Evolutionary conservation across 352 stramenopile genomes (phyloP).

Genomic region (Blastocystis sp.): DNA sequence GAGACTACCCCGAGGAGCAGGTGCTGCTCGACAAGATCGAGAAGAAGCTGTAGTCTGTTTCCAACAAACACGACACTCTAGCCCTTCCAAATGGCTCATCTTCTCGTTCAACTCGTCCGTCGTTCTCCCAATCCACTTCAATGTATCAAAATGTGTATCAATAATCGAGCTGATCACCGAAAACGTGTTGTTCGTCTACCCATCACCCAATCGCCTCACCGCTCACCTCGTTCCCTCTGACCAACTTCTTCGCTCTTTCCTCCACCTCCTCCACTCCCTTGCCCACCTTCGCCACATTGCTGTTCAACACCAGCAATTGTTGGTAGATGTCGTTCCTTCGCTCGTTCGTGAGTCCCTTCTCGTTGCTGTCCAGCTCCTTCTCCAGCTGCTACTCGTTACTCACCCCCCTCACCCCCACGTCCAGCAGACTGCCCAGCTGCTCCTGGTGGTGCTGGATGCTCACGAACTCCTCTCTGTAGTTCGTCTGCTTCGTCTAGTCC

Average conservation of each 20-base stretch:
- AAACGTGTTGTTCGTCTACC: background rate
- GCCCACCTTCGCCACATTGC: constrained; percentile 38
- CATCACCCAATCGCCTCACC: background rate
- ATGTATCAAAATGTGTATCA: constrained; percentile 34
- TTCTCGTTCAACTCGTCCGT: constrained; percentile 34
- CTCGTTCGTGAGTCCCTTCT: background rate
- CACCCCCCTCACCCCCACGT: background rate
- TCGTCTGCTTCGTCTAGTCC: background rate
- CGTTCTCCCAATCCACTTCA: constrained; percentile 49
- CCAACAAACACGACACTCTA: constrained; percentile 43
- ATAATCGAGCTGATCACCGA: constrained; percentile 13
- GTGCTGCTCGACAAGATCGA: constrained; percentile 49
- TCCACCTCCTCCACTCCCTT: constrained; percentile 67
- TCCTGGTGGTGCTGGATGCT: constrained; percentile 61
- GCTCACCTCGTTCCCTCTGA: background rate
- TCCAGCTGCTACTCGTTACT: constrained; percentile 41
- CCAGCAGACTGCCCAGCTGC: constrained; percentile 9
- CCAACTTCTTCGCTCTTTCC: constrained; percentile 32
- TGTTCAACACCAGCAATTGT: constrained; percentile 27
- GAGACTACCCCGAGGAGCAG: constrained; percentile 63
- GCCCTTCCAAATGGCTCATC: constrained; percentile 50
- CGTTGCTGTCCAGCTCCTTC: constrained; percentile 41
- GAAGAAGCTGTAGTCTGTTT: constrained; percentile 54
- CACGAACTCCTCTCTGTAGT: constrained; percentile 32
- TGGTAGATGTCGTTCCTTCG: constrained; percentile 16